phyloP scores from a whole-genome alignment of 2,329 filamentous ascomycete species.

The Venturia nashicola region DNA sequence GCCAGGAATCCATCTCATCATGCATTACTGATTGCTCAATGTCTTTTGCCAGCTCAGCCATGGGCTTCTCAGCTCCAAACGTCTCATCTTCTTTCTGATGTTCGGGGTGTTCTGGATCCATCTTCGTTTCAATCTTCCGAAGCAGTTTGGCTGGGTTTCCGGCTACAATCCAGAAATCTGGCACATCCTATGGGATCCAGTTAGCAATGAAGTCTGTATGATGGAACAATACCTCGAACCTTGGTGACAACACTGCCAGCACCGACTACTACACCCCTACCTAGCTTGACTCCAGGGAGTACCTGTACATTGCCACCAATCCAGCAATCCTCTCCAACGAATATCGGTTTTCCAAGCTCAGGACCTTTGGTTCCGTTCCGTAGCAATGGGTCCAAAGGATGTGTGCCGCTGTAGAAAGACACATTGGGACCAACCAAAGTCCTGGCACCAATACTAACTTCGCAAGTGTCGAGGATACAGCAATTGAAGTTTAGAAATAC shows the following conservation, averaged over 20 bases:
- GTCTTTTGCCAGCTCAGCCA: conserved; percentile 5
- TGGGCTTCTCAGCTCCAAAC: conserved; percentile 5
- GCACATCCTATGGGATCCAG: conserved; percentile 36
- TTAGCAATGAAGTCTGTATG: conserved; percentile 7
- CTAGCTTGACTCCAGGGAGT: conserved; percentile 66
- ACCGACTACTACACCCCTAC: conserved; percentile 60
- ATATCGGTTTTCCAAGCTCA: conserved; percentile 61
- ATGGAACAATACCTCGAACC: conserved; percentile 20
- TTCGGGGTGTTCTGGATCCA: conserved; percentile 6
- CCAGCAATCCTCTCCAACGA: conserved; percentile 67
- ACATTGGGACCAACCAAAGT: conserved; percentile 72
- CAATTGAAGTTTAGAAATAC: conserved; percentile 69
- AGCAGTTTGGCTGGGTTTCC: conserved; percentile 56
- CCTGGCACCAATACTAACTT: conserved; percentile 61
- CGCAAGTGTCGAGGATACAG: conserved; percentile 64
- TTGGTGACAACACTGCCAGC: conserved; percentile 78
- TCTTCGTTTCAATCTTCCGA: conserved; percentile 16
- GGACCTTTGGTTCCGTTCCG: conserved; percentile 66
- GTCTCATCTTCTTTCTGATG: conserved; percentile 1
- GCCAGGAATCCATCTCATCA: conserved; percentile 6
- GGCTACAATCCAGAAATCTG: conserved; percentile 48
- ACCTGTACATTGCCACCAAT: conserved; percentile 42
- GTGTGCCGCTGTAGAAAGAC: conserved; percentile 59
- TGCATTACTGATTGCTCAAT: conserved; percentile 5
- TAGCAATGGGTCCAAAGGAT: conserved; percentile 63